phyloP scores from a whole-genome alignment of 1,284 basidiomycete species.

The Tranzscheliella williamsii region DNA sequence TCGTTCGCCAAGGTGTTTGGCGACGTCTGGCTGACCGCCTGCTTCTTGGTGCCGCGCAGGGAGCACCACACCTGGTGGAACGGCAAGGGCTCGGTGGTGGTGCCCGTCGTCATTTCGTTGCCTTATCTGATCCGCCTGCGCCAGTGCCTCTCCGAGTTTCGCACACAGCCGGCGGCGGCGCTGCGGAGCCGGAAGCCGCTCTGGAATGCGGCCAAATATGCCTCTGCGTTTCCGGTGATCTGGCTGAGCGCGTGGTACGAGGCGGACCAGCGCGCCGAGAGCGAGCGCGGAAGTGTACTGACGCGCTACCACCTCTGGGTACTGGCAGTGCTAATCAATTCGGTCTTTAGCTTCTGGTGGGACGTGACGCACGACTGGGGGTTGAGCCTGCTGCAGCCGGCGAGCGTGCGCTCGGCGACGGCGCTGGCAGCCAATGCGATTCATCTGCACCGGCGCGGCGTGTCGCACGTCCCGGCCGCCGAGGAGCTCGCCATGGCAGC shows the following conservation, averaged over 20 bases:
- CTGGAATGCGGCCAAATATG: conserved; percentile 95
- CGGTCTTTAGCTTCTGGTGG: conserved; percentile 98
- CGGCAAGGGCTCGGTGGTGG: conserved; percentile 63
- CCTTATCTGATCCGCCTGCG: conserved; percentile 89
- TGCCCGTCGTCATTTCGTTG: conserved; percentile 82
- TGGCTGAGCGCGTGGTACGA: conserved; percentile 63
- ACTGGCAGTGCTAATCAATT: conserved; percentile 81
- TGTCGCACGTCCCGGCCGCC: conserved; percentile 10
- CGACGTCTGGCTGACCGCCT: conserved; percentile 84
- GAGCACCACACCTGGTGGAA: conserved; percentile 55
- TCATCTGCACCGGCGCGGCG: conserved; percentile 19
- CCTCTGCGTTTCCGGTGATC: conserved; percentile 95
- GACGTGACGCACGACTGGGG: conserved; percentile 99
- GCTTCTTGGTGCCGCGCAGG: conserved; percentile 69
- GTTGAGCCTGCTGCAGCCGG: conserved; percentile 70
- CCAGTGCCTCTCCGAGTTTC: conserved; percentile 87
- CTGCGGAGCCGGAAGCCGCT: conserved; percentile 65
- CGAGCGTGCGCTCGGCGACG: conserved; percentile 14
- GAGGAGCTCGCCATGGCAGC: not conserved
- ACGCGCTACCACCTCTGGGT: conserved; percentile 64
- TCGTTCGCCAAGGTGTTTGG: conserved; percentile 96
- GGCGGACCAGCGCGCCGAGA: conserved; percentile 13
- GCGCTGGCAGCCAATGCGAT: conserved; percentile 15
- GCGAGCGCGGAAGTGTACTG: conserved; percentile 9
- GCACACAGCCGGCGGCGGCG: conserved; percentile 57